Evolutionary conservation across 2,329 filamentous ascomycete species (phyloP).

Genomic region (Neospermospora avenae): DNA sequence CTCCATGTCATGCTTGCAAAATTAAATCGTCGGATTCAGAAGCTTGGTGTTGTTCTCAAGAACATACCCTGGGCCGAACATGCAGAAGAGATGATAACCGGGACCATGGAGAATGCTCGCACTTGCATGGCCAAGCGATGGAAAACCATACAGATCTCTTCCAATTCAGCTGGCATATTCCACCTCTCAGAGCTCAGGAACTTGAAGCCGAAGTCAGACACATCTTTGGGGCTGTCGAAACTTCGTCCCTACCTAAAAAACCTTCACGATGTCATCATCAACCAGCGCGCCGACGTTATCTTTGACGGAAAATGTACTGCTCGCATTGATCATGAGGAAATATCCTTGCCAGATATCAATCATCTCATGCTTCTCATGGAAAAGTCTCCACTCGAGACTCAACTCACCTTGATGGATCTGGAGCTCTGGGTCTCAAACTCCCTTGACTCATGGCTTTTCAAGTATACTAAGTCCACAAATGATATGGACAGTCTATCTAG

Average conservation of each 20-base stretch:
- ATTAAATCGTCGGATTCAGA: conserved; percentile 41
- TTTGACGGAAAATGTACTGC: conserved; percentile 4
- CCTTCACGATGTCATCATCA: not conserved
- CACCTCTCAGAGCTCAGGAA: conserved; percentile 30
- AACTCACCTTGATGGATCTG: conserved; percentile 10
- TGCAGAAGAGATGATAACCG: conserved; percentile 6
- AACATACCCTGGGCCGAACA: conserved; percentile 8
- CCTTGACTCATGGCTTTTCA: conserved; percentile 10
- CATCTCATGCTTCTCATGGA: not conserved
- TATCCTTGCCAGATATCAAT: conserved; percentile 10
- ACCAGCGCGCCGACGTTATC: not conserved
- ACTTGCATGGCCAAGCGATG: conserved; percentile 24
- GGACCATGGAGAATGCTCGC: conserved; percentile 21
- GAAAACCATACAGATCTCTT: conserved; percentile 42
- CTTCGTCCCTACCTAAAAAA: conserved; percentile 9
- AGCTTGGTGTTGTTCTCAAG: conserved; percentile 34
- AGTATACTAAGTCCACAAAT: not conserved
- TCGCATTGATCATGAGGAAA: conserved; percentile 8
- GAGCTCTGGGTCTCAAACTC: conserved; percentile 12
- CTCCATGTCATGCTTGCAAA: conserved; percentile 44
- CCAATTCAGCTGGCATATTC: conserved; percentile 67
- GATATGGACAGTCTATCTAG: not conserved
- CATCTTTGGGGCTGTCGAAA: conserved; percentile 10
- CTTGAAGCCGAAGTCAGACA: conserved; percentile 9
- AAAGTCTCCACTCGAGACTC: not conserved